Evolutionary conservation across 164 flowering plant species (phyloP), one percentile per base, ranked within the genome.

Genomic region (Saururus chinensis): DNA sequence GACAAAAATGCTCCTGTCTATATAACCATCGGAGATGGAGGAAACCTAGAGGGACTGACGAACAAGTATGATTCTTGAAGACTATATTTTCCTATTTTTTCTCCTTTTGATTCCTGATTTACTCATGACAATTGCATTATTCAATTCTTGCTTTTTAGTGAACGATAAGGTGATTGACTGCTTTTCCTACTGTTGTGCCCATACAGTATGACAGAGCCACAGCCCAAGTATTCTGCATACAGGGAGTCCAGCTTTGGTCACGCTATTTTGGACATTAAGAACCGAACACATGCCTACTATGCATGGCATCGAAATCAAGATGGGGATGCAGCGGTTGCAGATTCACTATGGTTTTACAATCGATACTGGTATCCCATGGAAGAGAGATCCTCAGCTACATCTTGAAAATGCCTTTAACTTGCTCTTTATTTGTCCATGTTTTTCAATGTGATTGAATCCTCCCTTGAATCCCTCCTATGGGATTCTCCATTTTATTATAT

Each of bases 21-120:
- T 75, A 85, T 92, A 23, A 88, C 96, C 70, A 80, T 92, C 56
- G 98, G 98, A 0, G 98, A 92, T 66, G 98, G 98, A 64, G 98
- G 98, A 60, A 92, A 92, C 62, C 49, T 80, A 19, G 96, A 89
- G 74, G 98, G 96, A 67, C 59, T 83, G 41, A 86, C 92, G 23
- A 82, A 61, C 74, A 77, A 80, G 98, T 92, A 63, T 55, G 60
- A 40, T 40, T 23, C 16, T 42, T 21, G 2, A 5, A 37, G 42
- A 6, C 61, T 23, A 12, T 3, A 42, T 42, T 35, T 19, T 58
- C 20, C 26, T 35, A 40, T 35, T 12, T 35, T 26, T 58, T 35
- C 7, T 16, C 37, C 20, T 58, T 19, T 55, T 24, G 10, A 5
- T 55, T 30, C 10, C 7, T 55, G 1, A 54, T 23, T 24, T 30